Base-by-base conservation (phyloP, 371 early-diverging fungal species). In the Vavraia culicis region DNA sequence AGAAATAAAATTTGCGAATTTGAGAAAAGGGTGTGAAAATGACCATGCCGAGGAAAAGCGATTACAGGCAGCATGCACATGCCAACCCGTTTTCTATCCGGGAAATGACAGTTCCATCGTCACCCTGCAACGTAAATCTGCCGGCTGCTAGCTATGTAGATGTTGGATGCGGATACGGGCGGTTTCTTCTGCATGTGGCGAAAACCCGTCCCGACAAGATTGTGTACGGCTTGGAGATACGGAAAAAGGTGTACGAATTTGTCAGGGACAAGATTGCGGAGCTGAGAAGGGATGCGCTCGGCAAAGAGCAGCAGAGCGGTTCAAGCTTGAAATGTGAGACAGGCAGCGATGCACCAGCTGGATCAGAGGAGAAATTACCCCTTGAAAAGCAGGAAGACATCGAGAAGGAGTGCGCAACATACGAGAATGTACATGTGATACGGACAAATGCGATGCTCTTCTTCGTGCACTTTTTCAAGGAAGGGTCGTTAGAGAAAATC, bases 121-220 rank as follows among this genome's bases (percentile, higher is more conserved):
- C 69, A 19, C 96, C 96, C 9, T 68, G 69, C 21, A 67, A 73
- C 31, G 79, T 84, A 73, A 81, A 89, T 64, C 89, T 90, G 91
- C 20, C 43, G 11, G 65, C 10, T 23, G 64, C 67, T 41, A 85
- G 85, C 58, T 87, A 90, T 73, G 84, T 89, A 4, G 99, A 98
- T 69, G 79, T 98, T 60, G 96, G 96, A 11, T 98, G 96, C 68
- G 98, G 98, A 48, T 96, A 91, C 64, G 98, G 98, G 52, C 90
- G 89, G 20, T 74, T 94, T 52, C 51, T 68, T 14, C 42, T 46
- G 41, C 18, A 54, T 13, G 67, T 95, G 51, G 78, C 90, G 1
- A 80, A 85, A 10, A 65, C 83, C 36, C 88, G 75, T 57, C 91
- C 89, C 4, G 76, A 79, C 14, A 82, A 72, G 8, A 71, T 88